A percentile compares a stretch with the other conserved stretches of the same genome.
phyloP scores from a whole-genome alignment of 1,284 basidiomycete genomes.

The Papiliotrema fonsecae region DNA sequence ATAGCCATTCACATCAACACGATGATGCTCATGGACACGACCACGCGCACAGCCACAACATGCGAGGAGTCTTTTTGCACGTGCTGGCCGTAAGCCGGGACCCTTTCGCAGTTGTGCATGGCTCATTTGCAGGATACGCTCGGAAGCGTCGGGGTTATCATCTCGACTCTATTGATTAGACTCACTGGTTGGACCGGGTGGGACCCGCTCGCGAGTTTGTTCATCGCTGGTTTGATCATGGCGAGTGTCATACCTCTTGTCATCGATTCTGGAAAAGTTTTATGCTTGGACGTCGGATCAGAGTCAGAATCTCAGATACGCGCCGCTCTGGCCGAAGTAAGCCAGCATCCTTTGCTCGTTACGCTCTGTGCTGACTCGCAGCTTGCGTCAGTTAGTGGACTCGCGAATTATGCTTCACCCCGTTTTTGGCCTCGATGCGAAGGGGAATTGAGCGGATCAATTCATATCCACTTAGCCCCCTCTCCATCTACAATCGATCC shows the following conservation, averaged over 20 bases:
- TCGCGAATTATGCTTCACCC: constrained; percentile 72
- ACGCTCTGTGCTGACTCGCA: constrained; percentile 41
- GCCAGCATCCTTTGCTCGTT: constrained; percentile 17
- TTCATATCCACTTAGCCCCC: constrained; percentile 70
- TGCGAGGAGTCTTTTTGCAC: constrained; percentile 93
- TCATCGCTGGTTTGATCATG: constrained; percentile 92
- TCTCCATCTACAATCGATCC: constrained; percentile 58
- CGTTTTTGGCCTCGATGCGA: constrained; percentile 97
- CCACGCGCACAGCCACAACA: constrained; percentile 86
- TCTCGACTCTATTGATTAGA: constrained; percentile 92
- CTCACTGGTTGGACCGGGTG: constrained; percentile 99
- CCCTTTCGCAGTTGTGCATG: constrained; percentile 1
- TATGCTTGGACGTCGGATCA: constrained; percentile 76
- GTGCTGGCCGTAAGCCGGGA: constrained; percentile 35
- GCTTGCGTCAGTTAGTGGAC: constrained; percentile 64
- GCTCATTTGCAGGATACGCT: constrained; percentile 21
- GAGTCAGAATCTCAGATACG: constrained; percentile 63
- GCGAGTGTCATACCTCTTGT: constrained; percentile 94
- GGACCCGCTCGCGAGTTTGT: constrained; percentile 94
- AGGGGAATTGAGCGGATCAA: constrained; percentile 76
- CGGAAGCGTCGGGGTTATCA: constrained; percentile 81
- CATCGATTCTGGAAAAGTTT: constrained; percentile 81
- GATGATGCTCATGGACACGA: constrained; percentile 54
- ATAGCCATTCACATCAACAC: constrained; percentile 46
- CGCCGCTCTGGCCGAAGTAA: constrained; percentile 70